Evolutionary conservation across 352 stramenopile species (phyloP), one percentile per base, ranked within the genome.

Genomic region (Aphanomyces invadans): DNA sequence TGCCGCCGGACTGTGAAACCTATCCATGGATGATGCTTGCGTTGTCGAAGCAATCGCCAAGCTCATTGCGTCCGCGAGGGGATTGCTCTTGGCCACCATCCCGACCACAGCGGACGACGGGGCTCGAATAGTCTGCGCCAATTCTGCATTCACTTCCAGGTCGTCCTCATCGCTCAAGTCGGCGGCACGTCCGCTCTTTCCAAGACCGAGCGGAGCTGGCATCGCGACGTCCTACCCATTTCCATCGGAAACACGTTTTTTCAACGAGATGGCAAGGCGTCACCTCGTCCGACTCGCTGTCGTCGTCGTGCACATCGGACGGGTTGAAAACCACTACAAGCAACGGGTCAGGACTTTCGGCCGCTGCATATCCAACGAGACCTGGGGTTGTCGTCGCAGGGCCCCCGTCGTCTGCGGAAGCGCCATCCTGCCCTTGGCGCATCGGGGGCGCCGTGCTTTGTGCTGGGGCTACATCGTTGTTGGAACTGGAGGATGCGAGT

Each of bases 261-360:
- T 7, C 36, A 7, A 42, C 36, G n/a, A n/a, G n/a, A n/a, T n/a
- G n/a, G n/a, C n/a, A n/a, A n/a, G n/a, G n/a, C 28, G 15, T 23
- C 25, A 52, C 57, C 31, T 65, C 60, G 26, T 67, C 60, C 17
- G 60, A 67, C 4, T 67, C 60, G 49, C 60, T 67, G 60, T 67
- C 59, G 23, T 63, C 26, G 55, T 63, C 42, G 36, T 48, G 42
- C 5, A 17, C 5, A 1, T 33, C 55, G 36, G 36, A 42, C 36
- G 36, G 36, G 15, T 42, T 42, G 36, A 42, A 42, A 15, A 42
- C 36, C 7, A 42, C 36, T 42, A 42, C 36, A 42, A 42, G 7
- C n/a, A n/a, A n/a, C n/a, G n/a, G n/a, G n/a, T n/a, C n/a, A n/a
- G n/a, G n/a, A n/a, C n/a, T n/a, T n/a, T n/a, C n/a, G n/a, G n/a